These are phyloP conservation scores for Syncephalastrum racemosum DNA, from an alignment of 371 early-diverging fungal species.

Conservation along the genomic window DNA sequence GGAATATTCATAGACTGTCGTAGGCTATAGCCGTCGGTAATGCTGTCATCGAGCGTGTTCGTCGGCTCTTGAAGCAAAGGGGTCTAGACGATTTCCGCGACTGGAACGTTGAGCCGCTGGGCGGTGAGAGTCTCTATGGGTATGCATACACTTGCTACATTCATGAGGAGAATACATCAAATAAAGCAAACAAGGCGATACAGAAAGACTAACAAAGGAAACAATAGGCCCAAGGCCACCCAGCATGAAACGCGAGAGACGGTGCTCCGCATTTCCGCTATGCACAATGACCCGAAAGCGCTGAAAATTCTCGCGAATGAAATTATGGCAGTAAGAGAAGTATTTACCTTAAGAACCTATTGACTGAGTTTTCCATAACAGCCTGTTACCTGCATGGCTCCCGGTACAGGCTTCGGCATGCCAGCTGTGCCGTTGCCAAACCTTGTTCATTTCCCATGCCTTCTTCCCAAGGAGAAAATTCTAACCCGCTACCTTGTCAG, in stretches of 20 bases:
- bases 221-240: constrained; percentile 49
- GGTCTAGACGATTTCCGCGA: constrained; percentile 55
- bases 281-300: constrained; percentile 56
- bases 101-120: constrained; percentile 61
- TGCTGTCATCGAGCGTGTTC: constrained; percentile 58
- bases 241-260: constrained; percentile 53
- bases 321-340: constrained; percentile 54
- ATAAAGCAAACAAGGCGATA: no score
- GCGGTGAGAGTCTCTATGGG: constrained; percentile 69
- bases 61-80: constrained; percentile 44
- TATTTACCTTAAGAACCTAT: not conserved
- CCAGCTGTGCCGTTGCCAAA: constrained; percentile 58
- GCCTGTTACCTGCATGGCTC: constrained; percentile 75
- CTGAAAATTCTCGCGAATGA: constrained; percentile 62
- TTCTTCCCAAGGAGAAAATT: constrained; percentile 56
- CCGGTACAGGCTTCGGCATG: constrained; percentile 58
- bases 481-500: constrained; percentile 47
- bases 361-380: constrained; percentile 10
- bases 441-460: constrained; percentile 63
- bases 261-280: constrained; percentile 60
- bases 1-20: not conserved
- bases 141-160: constrained; percentile 18
- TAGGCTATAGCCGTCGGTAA: constrained; percentile 61
- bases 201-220: no score
- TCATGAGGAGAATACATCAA: no score